Percentiles rank a stretch among this genome's conserved stretches.
These are phyloP conservation scores for Cystobasidiaceae sp. DNA, from an alignment of 1,284 basidiomycete genomes.

Conservation along the genomic window DNA sequence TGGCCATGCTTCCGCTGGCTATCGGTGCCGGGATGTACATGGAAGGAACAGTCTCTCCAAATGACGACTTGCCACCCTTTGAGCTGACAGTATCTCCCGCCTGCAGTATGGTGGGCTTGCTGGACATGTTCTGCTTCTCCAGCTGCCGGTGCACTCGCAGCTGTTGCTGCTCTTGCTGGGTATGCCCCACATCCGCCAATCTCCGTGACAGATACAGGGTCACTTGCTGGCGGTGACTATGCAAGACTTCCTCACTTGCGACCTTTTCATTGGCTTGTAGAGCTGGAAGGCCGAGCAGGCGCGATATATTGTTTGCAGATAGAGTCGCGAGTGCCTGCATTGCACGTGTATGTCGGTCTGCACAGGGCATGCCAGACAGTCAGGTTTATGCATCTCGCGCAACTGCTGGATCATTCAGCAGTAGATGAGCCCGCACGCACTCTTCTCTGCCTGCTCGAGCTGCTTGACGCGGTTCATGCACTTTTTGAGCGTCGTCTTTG, in stretches of 20 bases:
- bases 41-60: constrained; percentile 18
- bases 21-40: constrained; percentile 38
- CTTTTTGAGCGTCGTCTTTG: constrained; percentile 69
- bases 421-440: constrained; percentile 53
- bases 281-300: constrained; percentile 59
- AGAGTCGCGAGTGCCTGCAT: constrained; percentile 10
- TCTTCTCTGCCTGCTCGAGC: constrained; percentile 76
- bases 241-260: constrained; percentile 62
- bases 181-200: constrained; percentile 68
- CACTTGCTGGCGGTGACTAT: constrained; percentile 74
- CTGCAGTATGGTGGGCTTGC: neutral
- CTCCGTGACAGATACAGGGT: constrained; percentile 77
- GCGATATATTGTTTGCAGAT: constrained; percentile 57
- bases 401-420: neutral
- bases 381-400: neutral
- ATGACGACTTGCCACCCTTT: neutral
- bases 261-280: constrained; percentile 57
- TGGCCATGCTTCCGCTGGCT: constrained; percentile 38
- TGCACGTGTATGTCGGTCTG: constrained; percentile 44
- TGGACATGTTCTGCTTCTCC: constrained; percentile 49
- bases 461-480: constrained; percentile 77
- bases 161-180: constrained; percentile 79
- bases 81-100: neutral
- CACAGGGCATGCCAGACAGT: neutral
- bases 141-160: constrained; percentile 73